Evolutionary conservation across 352 stramenopile species (phyloP), one percentile per base, ranked within the genome.

Genomic region (Pythium brachiatum): DNA sequence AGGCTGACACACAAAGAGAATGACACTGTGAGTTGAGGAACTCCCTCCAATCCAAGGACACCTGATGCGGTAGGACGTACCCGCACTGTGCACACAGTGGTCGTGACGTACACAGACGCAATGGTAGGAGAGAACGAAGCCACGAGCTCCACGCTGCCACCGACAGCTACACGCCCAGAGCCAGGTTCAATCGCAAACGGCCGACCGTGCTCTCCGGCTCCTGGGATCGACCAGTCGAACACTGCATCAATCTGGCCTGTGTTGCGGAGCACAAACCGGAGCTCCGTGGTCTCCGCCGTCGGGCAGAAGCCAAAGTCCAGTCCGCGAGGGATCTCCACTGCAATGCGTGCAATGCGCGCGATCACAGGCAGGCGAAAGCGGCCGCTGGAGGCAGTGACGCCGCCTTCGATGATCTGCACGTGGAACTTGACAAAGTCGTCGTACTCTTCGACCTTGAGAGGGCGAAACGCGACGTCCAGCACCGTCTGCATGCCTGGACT

Each of bases 371-470:
- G 75, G 54, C 89, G 82, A 60, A 98, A 98, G 32, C 70, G 75
- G 6, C 86, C 85, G 43, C 69, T 87, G 5, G 81, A 76, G 0
- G 77, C 85, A 2, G 73, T 75, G 46, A 92, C 78, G 52, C 85
- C 81, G 21, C 82, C 83, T 20, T 92, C 83, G 51, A 94, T 88
- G 55, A 96, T 81, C 55, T 96, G 75, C 44, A 97, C 81, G 57
- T 86, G 75, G 71, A 98, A 97, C 50, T 77, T 85, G 34, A 97
- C 91, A 47, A 82, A 94, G 64, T 98, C 92, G 63, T 97, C 88
- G 73, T 98, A 97, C 54, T 91, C 86, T 51, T 97, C 90, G 57
- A 87, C 69, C 46, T 90, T 84, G 11, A 97, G 74, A 7, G 93
- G 93, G 0, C 93, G 83, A 64, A 98, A 98, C 3, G 88, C 81